Base-by-base conservation (phyloP, 202 grass and related monocot species). In the Zoysia matrella region DNA sequence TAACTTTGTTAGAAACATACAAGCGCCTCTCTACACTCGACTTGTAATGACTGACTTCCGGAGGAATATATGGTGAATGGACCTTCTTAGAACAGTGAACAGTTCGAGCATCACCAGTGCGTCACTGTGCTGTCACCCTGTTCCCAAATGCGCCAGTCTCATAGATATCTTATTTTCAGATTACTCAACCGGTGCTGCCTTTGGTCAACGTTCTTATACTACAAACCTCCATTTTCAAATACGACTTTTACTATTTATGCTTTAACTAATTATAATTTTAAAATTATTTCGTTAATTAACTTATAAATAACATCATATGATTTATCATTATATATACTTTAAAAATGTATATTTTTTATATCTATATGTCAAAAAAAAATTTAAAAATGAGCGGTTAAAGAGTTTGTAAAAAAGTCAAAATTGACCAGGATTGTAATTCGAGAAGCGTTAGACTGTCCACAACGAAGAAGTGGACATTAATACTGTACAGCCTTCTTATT, bases 111-210 rank as follows among this genome's bases (percentile, higher is more conserved):
- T 69, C 78, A 49, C 50, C 41, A 78, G 58, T 7, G 18, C 60
- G 76, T 89, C 82, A 84, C 66, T 49, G 55, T 77, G n/a, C 39
- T 60, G 82, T 77, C 82, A 85, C 71, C 47, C 69, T 18, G 45
- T 86, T 69, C 44, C 1, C 18, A 2, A 1, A 80, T 6, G 1
- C 15, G 47, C 12, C 8, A 65, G 47, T 5, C 10, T 10, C 11
- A 22, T 13, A 3, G 60, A 18, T 36, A 63, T 11, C 18, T 39
- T 39, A 11, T 39, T 4, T 62, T 62, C 60, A 10, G 60, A 63
- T 11, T 63, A 63, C 8, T 61, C 60, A 63, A 63, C 30, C 30
- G 30, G 30, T 36, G 30, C 30, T 36, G 30, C 30, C 30, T 36
- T 36, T 36, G 30, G 30, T 36, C 30, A 36, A 36, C 30, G 30